phyloP scores from a whole-genome alignment of 148 eudicot genomes.

The Chenopodium quinoa region DNA sequence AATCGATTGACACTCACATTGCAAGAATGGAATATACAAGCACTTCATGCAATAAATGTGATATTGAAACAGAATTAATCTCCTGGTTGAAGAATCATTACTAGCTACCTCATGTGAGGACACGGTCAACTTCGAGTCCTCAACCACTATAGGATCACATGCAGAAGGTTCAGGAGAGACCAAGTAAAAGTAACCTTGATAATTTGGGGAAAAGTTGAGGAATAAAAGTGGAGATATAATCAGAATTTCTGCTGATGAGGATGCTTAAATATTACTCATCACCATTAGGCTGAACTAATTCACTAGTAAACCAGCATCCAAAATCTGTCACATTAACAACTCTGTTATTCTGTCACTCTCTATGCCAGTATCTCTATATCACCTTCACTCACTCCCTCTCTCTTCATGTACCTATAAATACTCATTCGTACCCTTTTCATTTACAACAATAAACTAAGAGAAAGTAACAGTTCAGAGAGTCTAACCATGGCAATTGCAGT shows the following conservation, averaged over 20 bases:
- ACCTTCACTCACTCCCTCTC: neutral
- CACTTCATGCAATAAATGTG: neutral
- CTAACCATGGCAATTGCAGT: constrained; percentile 38
- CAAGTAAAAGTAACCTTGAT: neutral
- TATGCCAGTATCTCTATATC: neutral
- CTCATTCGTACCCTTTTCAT: neutral
- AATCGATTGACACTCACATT: neutral
- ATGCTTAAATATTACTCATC: constrained; percentile 51
- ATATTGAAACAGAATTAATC: neutral
- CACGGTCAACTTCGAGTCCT: neutral
- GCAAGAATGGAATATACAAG: neutral
- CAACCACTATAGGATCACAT: constrained; percentile 4
- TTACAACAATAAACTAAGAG: constrained; percentile 21
- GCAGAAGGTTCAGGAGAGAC: constrained; percentile 7
- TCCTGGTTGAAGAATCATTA: neutral
- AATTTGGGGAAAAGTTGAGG: neutral
- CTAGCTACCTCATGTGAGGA: neutral
- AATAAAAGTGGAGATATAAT: constrained; percentile 8
- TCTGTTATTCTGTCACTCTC: constrained; percentile 22
- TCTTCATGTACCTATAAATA: constrained; percentile 31
- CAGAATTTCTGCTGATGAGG: constrained; percentile 16
- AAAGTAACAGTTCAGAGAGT: neutral
- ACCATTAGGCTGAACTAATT: constrained; percentile 46
- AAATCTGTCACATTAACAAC: constrained; percentile 28
- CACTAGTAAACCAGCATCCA: constrained; percentile 31